phyloP scores from a whole-genome alignment of 2,329 filamentous ascomycete species.

The Aspergillus transmontanensis region DNA sequence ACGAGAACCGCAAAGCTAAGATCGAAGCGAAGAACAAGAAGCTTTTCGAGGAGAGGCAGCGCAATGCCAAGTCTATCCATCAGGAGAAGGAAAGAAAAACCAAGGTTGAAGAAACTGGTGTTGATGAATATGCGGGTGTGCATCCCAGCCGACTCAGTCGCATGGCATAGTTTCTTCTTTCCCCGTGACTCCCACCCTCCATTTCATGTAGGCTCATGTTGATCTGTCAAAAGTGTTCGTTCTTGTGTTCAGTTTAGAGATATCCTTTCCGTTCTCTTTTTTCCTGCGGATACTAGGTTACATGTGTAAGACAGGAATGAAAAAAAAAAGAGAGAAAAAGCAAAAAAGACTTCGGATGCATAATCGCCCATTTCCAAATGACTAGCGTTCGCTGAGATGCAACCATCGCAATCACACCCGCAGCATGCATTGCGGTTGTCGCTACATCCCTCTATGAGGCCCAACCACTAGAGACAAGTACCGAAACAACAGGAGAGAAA shows the following conservation, averaged over 20 bases:
- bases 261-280: slow-evolving; percentile 21
- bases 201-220: not conserved
- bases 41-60: slow-evolving; percentile 69
- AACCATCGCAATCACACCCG: slow-evolving; percentile 3
- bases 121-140: slow-evolving; percentile 38
- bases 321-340: not conserved
- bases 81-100: slow-evolving; percentile 45
- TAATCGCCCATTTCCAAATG: slow-evolving; percentile 1
- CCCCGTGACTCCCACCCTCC: not conserved
- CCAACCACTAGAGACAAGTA: not conserved
- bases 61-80: slow-evolving; percentile 52
- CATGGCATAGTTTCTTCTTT: slow-evolving; percentile 27
- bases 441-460: slow-evolving; percentile 1
- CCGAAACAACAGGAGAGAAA: not conserved
- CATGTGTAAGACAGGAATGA: slow-evolving; percentile 11
- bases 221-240: slow-evolving; percentile 7
- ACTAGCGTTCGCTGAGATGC: slow-evolving; percentile 2
- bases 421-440: not conserved
- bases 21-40: slow-evolving; percentile 85
- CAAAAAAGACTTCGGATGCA: not conserved
- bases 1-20: slow-evolving; percentile 69
- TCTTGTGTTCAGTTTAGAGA: slow-evolving; percentile 16
- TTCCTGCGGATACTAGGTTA: slow-evolving; percentile 13
- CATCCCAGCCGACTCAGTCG: slow-evolving; percentile 48
- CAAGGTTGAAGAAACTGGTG: slow-evolving; percentile 17